phyloP scores from a whole-genome alignment of 2,329 filamentous ascomycete species.

The Botryotinia globosa region DNA sequence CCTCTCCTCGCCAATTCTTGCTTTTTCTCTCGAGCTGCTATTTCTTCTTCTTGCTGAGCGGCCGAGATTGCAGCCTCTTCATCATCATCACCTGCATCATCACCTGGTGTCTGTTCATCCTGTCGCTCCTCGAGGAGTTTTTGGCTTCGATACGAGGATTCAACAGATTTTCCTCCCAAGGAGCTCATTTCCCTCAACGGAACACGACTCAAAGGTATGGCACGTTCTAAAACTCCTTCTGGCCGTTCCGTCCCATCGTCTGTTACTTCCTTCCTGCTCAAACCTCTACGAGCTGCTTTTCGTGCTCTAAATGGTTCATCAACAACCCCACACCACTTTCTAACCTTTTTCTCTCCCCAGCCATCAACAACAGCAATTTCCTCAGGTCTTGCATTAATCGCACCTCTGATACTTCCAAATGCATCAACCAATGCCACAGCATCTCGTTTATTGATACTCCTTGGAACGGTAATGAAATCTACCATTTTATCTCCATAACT shows the following conservation, averaged over 20 bases:
- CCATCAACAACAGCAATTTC: conserved; percentile 81
- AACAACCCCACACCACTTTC: conserved; percentile 77
- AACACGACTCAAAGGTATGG: conserved; percentile 36
- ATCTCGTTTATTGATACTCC: conserved; percentile 92
- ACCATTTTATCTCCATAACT: conserved; percentile 83
- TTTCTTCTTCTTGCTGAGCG: conserved; percentile 46
- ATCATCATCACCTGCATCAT: conserved; percentile 44
- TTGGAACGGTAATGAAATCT: conserved; percentile 87
- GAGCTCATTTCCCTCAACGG: conserved; percentile 32
- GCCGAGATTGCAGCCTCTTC: conserved; percentile 51
- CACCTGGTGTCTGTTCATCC: conserved; percentile 41
- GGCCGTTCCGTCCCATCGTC: conserved; percentile 22
- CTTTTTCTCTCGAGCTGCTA: conserved; percentile 32
- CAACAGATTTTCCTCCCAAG: conserved; percentile 5
- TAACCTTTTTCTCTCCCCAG: conserved; percentile 95
- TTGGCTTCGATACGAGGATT: conserved; percentile 15
- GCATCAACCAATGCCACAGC: conserved; percentile 85
- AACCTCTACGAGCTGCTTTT: conserved; percentile 60
- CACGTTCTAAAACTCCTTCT: conserved; percentile 43
- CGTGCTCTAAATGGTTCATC: conserved; percentile 80
- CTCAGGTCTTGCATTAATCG: conserved; percentile 83
- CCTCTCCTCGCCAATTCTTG: conserved; percentile 36
- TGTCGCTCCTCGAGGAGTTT: conserved; percentile 35
- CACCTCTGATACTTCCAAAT: conserved; percentile 84
- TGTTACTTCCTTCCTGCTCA: conserved; percentile 34